A percentile compares a stretch with the other conserved stretches of the same genome.
Evolutionary conservation across 441 rosid genomes (phyloP).

Genomic region (Erodium moschatum): DNA sequence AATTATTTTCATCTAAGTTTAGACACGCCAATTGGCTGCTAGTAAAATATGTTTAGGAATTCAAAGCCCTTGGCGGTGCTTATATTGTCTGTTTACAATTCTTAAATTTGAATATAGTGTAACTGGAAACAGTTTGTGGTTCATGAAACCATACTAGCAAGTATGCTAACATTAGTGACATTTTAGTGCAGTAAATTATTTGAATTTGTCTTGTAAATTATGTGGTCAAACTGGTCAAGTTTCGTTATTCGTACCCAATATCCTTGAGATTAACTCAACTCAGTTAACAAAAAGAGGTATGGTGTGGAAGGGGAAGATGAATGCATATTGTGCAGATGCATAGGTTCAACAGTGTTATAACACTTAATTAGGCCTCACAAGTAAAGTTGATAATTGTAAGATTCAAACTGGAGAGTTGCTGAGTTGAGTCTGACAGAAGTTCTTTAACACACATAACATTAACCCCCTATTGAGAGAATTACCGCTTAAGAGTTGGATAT

Average conservation of each 20-base stretch:
- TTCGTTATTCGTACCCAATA: not conserved
- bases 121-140: slow-evolving; percentile 1
- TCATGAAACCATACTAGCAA: not conserved
- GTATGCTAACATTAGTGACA: not conserved
- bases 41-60: slow-evolving; percentile 2
- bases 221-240: slow-evolving; percentile 4
- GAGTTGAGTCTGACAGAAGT: slow-evolving; percentile 1
- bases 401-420: slow-evolving; percentile 2
- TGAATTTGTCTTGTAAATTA: slow-evolving; percentile 12
- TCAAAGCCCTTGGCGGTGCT: not conserved
- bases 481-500: not conserved
- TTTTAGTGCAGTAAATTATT: not conserved
- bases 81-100: not conserved
- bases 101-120: not conserved
- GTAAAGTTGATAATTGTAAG: not conserved
- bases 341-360: not conserved
- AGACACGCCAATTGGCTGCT: slow-evolving; percentile 2
- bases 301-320: slow-evolving; percentile 4
- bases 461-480: not conserved
- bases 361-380: slow-evolving; percentile 5
- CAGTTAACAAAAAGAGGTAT: not conserved
- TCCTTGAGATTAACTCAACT: slow-evolving; percentile 7
- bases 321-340: not conserved
- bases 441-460: not conserved
- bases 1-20: not conserved